phyloP scores from a whole-genome alignment of 345 rosid species.

The Tarenaya hassleriana region DNA sequence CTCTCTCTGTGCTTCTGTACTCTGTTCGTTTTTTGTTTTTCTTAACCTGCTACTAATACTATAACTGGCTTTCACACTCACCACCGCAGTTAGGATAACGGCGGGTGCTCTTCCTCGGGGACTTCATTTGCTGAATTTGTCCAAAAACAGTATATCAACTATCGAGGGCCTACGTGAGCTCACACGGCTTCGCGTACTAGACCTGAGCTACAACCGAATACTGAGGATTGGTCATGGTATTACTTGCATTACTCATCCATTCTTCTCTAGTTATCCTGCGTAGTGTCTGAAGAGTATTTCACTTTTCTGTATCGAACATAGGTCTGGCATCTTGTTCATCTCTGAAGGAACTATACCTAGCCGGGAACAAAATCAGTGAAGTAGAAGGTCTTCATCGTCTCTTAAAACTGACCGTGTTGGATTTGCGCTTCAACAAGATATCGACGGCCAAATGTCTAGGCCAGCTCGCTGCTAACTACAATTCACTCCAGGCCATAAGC shows the following conservation, averaged over 20 bases:
- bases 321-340: conserved; percentile 95
- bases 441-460: conserved; percentile 81
- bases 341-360: conserved; percentile 86
- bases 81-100: conserved; percentile 68
- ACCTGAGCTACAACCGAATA: conserved; percentile 88
- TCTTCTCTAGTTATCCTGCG: conserved; percentile 12
- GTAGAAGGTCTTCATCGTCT: conserved; percentile 97
- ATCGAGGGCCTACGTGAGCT: conserved; percentile 93
- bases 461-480: conserved; percentile 96
- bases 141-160: conserved; percentile 71
- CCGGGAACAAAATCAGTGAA: conserved; percentile 89
- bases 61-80: conserved; percentile 14
- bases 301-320: conserved; percentile 15
- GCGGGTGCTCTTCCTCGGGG: conserved; percentile 96
- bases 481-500: conserved; percentile 87
- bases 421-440: conserved; percentile 86
- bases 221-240: conserved; percentile 90
- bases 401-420: conserved; percentile 70
- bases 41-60: conserved; percentile 2
- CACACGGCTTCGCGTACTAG: conserved; percentile 81
- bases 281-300: conserved; percentile 9
- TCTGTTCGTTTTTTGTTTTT: background rate
- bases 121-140: conserved; percentile 66
- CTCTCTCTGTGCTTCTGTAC: too few relatives aligned
- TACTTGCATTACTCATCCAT: conserved; percentile 16